Evolutionary conservation across 1,284 basidiomycete species (phyloP).

Genomic region (Tremellales sp.): DNA sequence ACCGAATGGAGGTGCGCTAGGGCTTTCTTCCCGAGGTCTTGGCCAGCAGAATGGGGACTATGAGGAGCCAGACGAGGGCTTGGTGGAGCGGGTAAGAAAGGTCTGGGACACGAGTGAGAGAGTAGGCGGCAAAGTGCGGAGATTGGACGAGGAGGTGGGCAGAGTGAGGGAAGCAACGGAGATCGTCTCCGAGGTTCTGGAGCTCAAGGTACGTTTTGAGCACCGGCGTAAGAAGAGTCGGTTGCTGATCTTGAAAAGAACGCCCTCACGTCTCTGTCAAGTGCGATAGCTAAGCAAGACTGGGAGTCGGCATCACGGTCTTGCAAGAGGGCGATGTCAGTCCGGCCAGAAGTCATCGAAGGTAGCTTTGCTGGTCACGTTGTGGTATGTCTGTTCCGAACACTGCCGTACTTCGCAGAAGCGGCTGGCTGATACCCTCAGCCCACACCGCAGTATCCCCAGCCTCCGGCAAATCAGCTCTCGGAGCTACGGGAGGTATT

Average conservation of each 20-base stretch:
- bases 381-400: conserved; percentile 56
- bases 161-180: conserved; percentile 79
- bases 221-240: not conserved
- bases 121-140: conserved; percentile 80
- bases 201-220: conserved; percentile 78
- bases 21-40: conserved; percentile 15
- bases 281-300: conserved; percentile 76
- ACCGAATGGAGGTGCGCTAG: not conserved
- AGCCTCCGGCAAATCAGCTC: conserved; percentile 79
- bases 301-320: conserved; percentile 93
- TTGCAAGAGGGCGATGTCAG: conserved; percentile 81
- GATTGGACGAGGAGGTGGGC: conserved; percentile 85
- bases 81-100: conserved; percentile 42
- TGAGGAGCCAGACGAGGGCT: conserved; percentile 28
- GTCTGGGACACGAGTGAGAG: conserved; percentile 71
- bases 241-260: conserved; percentile 53
- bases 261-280: conserved; percentile 69
- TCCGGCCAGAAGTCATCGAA: conserved; percentile 70
- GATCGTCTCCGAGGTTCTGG: conserved; percentile 78
- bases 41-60: conserved; percentile 30
- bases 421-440: conserved; percentile 41
- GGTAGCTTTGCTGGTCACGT: conserved; percentile 81
- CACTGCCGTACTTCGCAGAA: not conserved
- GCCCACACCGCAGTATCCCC: conserved; percentile 84
- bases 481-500: conserved; percentile 69